Base-by-base conservation (phyloP, 2,329 filamentous ascomycete genomes). In the Cladophialophora yegresii region DNA sequence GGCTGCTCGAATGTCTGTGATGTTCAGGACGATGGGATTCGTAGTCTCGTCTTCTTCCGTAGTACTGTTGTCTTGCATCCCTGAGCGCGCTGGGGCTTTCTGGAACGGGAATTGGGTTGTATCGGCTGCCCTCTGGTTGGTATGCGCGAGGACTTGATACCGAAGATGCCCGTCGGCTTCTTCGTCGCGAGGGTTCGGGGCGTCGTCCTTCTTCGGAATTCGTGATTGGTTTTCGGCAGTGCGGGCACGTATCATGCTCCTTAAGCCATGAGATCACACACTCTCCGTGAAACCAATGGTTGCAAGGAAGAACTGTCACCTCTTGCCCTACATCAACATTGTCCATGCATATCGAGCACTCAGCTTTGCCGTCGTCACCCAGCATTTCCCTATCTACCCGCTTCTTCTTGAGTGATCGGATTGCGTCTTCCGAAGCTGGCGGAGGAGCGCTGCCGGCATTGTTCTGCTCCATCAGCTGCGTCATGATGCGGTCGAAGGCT, bases 261-360 rank as follows among this genome's bases (percentile, higher is more conserved):
- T 85, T 86, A 58, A 98, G 79, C 93, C 93, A 98, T 56, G 90
- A 82, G 26, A 87, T 83, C 36, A 95, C 90, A 72, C 93, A 98
- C 28, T 85, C 81, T 63, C 88, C 88, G 73, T 97, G 93, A 75
- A 96, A 98, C 91, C 92, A 96, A 74, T 99, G 95, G 64, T 87
- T 89, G 78, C 95, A 99, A 0, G 92, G 92, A 57, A 99, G 78
- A 53, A 88, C 84, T 0, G 90, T 85, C 4, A 93, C 91, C 73
- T 90, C 87, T 32, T 90, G 87, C 10, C 87, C 89, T 40, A 90
- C 73, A 28, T 85, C 83, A 67, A 96, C 88, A 30, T 90, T 85
- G 61, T 97, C 92, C 81, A 98, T 96, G 77, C 95, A 99, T 64
- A 99, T 96, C 40, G 91, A 93, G 76, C 95, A 99, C 73, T 97